phyloP scores from a whole-genome alignment of 495 filamentous ascomycete species.

The Annulohypoxylon nitens region DNA sequence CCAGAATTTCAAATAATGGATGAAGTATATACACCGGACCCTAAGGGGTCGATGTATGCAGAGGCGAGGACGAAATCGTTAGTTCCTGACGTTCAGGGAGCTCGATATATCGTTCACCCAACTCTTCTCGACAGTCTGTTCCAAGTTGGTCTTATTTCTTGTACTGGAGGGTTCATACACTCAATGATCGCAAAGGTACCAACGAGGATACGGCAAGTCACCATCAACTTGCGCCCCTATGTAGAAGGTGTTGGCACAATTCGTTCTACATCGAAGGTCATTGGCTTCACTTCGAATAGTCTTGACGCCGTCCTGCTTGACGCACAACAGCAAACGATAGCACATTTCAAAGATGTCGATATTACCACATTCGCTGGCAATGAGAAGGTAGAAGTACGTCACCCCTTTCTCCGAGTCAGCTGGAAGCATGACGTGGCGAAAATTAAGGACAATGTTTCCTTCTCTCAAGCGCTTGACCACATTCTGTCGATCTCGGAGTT shows the following conservation, averaged over 20 bases:
- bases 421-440: conserved; percentile 52
- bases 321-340: neutral
- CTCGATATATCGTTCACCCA: conserved; percentile 9
- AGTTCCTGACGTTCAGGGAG: neutral
- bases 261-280: conserved; percentile 8
- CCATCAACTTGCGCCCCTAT: neutral
- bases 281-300: neutral
- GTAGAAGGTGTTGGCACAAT: neutral
- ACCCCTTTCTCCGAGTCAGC: conserved; percentile 42
- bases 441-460: conserved; percentile 7
- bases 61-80: conserved; percentile 7
- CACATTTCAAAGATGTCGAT: conserved; percentile 8
- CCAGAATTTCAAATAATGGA: conserved; percentile 12
- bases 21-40: conserved; percentile 22
- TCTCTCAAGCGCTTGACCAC: neutral
- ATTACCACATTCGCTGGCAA: conserved; percentile 6
- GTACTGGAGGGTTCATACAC: conserved; percentile 10
- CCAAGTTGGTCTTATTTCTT: conserved; percentile 17
- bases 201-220: conserved; percentile 4
- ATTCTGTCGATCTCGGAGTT: conserved; percentile 3
- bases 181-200: conserved; percentile 9
- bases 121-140: conserved; percentile 5
- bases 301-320: neutral
- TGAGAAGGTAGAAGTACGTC: conserved; percentile 24
- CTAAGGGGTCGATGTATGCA: conserved; percentile 23